Conservation (phyloP, 768 basidiomycete genomes). For the Plicaturopsis crispa region DNA sequence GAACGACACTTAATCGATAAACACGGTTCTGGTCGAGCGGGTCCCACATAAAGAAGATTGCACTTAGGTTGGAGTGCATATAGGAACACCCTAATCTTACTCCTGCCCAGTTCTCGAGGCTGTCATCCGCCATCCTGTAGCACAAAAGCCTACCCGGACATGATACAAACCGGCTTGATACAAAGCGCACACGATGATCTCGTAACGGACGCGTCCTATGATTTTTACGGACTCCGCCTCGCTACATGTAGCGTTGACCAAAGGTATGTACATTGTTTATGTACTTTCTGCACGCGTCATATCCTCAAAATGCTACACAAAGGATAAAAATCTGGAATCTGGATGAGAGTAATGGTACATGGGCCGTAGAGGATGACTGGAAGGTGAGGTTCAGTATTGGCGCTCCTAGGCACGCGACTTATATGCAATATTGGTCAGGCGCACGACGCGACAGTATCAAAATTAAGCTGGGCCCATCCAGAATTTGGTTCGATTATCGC, state of each 20-base stretch:
- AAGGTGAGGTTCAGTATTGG: conserved; percentile 45
- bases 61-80: too few species aligned
- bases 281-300: conserved; percentile 3
- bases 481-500: conserved; percentile 86
- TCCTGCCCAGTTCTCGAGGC: too few species aligned
- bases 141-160: too few species aligned
- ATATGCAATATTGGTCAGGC: conserved; percentile 45
- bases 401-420: neutral
- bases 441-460: conserved; percentile 88
- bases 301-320: conserved; percentile 9
- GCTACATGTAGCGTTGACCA: conserved; percentile 83
- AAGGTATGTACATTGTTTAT: conserved; percentile 34
- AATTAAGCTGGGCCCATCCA: conserved; percentile 86
- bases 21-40: too few species aligned
- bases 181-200: conserved; percentile 74
- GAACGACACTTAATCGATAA: too few species aligned
- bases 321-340: conserved; percentile 86
- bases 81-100: too few species aligned
- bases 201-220: conserved; percentile 81
- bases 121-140: too few species aligned
- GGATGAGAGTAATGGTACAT: conserved; percentile 63
- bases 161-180: conserved; percentile 79
- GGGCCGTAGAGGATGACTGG: conserved; percentile 86
- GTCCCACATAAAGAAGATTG: too few species aligned
- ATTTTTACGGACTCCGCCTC: conserved; percentile 80